These are phyloP conservation scores for Dillenia turbinata DNA, from an alignment of 164 flowering plant genomes.

Conservation along the genomic window DNA sequence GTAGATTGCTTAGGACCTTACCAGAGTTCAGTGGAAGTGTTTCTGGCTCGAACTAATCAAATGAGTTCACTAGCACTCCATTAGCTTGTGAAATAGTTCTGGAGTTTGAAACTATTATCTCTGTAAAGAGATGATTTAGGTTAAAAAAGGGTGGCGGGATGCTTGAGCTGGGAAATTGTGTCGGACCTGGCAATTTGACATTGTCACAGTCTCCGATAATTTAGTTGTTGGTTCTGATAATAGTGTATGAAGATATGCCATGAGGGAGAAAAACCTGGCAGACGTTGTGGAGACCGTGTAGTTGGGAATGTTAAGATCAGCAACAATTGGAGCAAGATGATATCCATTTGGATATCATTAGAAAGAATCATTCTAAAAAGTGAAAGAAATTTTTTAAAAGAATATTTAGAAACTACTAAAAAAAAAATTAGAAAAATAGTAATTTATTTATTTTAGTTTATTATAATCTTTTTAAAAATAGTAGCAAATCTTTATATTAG, in stretches of 20 bases:
- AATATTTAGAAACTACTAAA: no score
- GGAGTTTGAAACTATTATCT: background rate
- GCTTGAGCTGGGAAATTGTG: conserved; percentile 16
- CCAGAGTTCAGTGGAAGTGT: conserved; percentile 21
- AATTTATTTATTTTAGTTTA: no score
- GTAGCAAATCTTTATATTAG: no score
- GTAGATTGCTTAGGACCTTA: conserved; percentile 8
- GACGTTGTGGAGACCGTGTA: conserved; percentile 26
- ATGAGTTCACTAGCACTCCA: conserved; percentile 27
- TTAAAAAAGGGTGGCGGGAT: conserved; percentile 24
- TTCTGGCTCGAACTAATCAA: conserved; percentile 16
- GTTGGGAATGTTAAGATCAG: conserved; percentile 13
- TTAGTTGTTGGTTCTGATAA: background rate
- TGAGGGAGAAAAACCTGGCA: conserved; percentile 23
- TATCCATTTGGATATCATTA: no score
- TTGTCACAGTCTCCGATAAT: background rate
- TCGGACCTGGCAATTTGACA: conserved; percentile 15
- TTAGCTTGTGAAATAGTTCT: conserved; percentile 3
- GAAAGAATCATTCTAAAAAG: no score
- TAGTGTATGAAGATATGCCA: conserved; percentile 8
- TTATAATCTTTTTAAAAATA: no score
- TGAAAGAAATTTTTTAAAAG: no score
- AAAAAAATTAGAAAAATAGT: no score
- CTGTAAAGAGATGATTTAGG: conserved; percentile 12
- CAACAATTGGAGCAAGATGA: background rate